Evolutionary conservation across 208 protist genomes (phyloP), one percentile per base, ranked within the genome.

Genomic region (Leptomonas pyrrhocoris): DNA sequence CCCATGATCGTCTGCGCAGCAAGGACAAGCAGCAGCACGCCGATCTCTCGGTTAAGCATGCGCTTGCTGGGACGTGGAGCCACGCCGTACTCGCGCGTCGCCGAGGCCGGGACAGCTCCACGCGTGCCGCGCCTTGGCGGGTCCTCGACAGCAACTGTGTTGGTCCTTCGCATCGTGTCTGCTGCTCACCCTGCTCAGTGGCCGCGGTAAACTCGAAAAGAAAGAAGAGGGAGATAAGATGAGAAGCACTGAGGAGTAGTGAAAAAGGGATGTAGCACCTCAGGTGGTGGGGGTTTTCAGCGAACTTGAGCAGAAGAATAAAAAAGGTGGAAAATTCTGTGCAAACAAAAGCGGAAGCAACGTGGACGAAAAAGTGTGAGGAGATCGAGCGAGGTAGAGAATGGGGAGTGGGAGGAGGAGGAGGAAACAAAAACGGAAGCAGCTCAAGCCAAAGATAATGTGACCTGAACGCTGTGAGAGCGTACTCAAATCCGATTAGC

Each of bases 11-110:
- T 79, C 50, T 88, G 66, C 30, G 79, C 74, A 36, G 78, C 77
- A 67, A 93, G 75, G 36, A 86, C 51, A 19, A 90, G 63, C 68
- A 93, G 77, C 36, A 85, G 57, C 54, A 86, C 28, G 31, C 81
- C 67, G 34, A 93, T 83, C 74, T 90, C 80, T 13, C 68, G 62
- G 40, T 54, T 68, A 46, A 83, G 45, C 49, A 78, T 62, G 42
- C 63, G 67, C 56, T 84, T 85, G 49, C 62, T 57, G 28, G 54
- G 27, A 11, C 68, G 64, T 61, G 51, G 43, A 28, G 68, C 9
- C 15, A 23, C 27, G 36, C 67, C 27, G 46, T 30, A 53, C 36
- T 30, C 46, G 30, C 54, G 50, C 9, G 50, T 51, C 28, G 23
- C 28, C 40, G 23, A 18, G 38, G 46, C 45, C n/a, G 58, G 2